Evolutionary conservation across 495 filamentous ascomycete genomes (phyloP), one percentile per base, ranked within the genome.

Genomic region (Viridothelium virens): DNA sequence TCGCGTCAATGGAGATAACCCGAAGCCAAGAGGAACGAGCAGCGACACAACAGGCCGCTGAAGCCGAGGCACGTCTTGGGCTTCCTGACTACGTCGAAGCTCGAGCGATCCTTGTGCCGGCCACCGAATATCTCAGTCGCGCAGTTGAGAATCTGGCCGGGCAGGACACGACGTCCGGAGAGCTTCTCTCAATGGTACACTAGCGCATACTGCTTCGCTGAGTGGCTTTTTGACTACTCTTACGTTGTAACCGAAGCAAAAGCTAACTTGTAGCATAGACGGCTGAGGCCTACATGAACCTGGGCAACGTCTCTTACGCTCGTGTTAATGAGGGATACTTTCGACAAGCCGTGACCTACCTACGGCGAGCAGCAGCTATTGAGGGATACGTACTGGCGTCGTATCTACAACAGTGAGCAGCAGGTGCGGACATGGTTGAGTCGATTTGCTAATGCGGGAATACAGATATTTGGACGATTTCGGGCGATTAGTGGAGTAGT

Each of bases 251-350:
- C 7, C 18, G 33, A 46, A 48, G 50, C 53, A 38, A 61, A 53
- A 66, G 56, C 48, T 70, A 64, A 70, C 50, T 25, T n/a, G 6
- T 62, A 31, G 18, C 18, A 65, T 68, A 83, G 81, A 74, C 77
- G 38, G 82, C 81, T 1, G 81, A 83, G 73, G 78, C 81, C 38
- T 80, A 77, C 68, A 84, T 84, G 77, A 79, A 76, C 53, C 70
- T 83, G 11, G 82, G 81, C 37, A 83, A 83, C 67, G 80, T 82
- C 10, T 81, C 80, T 12, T 71, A 70, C 16, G 56, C 78, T 18
- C 74, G 77, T 16, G 73, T 72, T 44, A 80, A 78, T 63, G 75
- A 78, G 56, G 73, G 70, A 7, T 74, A 81, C 56, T 84, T 83
- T 67, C 71, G 71, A 56, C 71, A 77, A 65, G 81, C 82, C 11